Percentiles rank a stretch among this genome's conserved stretches.
Conservation (phyloP, 257 asterid species). For the Solanum raphanifolium region DNA sequence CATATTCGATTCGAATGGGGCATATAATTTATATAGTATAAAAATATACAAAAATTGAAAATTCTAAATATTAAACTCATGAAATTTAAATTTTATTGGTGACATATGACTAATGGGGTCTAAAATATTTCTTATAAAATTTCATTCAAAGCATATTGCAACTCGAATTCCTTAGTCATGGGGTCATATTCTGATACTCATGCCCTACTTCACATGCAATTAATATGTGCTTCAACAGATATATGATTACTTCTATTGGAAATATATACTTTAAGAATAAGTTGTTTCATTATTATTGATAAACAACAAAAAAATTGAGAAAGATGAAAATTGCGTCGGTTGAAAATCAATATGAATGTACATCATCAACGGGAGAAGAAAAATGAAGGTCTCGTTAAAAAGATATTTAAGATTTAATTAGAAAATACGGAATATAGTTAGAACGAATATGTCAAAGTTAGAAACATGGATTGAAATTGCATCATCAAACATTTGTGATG, state of each 20-base stretch:
- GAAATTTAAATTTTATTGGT: neutral
- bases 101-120: neutral
- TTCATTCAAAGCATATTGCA: neutral
- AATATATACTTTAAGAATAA: too few relatives aligned
- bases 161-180: neutral
- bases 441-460: neutral
- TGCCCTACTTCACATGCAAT: neutral
- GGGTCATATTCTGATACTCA: neutral
- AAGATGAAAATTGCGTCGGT: too few relatives aligned
- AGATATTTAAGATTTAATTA: too few relatives aligned
- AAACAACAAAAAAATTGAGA: neutral
- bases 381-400: too few relatives aligned
- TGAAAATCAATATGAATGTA: neutral
- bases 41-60: too few relatives aligned
- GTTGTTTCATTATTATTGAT: neutral
- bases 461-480: neutral
- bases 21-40: too few relatives aligned
- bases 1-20: rapidly evolving
- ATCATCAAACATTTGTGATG: neutral
- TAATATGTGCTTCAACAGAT: neutral
- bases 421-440: too few relatives aligned
- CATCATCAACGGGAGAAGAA: neutral
- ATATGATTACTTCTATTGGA: neutral
- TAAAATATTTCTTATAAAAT: neutral
- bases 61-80: rapidly evolving